Conservation (phyloP, 805 yeast species). For the Ogataea pini region DNA sequence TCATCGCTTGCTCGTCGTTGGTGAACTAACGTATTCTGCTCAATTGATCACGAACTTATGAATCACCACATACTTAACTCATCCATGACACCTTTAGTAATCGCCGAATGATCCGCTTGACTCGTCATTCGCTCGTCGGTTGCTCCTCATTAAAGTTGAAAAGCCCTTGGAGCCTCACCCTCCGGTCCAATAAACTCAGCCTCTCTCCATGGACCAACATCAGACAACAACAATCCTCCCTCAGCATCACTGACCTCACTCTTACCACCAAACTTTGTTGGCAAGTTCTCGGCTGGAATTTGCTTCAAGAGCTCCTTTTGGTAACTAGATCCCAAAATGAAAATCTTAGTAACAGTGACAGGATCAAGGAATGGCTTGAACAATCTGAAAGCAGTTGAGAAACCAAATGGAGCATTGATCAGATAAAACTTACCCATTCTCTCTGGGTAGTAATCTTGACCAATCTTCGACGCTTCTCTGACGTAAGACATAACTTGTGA, state of each 20-base stretch:
- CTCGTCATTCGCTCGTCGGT: background rate
- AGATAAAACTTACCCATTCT: constrained; percentile 98
- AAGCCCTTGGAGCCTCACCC: constrained; percentile 82
- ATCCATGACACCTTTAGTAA: no score
- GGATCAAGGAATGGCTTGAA: constrained; percentile 96
- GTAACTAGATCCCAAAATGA: constrained; percentile 79
- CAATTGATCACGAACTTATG: no score
- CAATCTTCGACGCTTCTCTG: constrained; percentile 88
- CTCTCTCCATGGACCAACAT: constrained; percentile 98
- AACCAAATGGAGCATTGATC: constrained; percentile 97
- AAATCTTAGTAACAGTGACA: constrained; percentile 93
- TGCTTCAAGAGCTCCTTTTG: constrained; percentile 83
- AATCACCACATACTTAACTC: no score
- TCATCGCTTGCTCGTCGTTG: no score
- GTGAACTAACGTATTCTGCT: no score
- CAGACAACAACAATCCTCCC: constrained; percentile 84
- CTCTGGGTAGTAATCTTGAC: constrained; percentile 98
- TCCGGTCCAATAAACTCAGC: constrained; percentile 87
- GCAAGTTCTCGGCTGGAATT: constrained; percentile 91
- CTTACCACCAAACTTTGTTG: constrained; percentile 85
- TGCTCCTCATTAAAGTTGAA: constrained; percentile 18
- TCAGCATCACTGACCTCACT: constrained; percentile 65
- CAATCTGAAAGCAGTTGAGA: constrained; percentile 86
- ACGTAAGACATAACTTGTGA: constrained; percentile 85
- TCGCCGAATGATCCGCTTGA: no score